Evolutionary conservation across 805 yeast species (phyloP), one percentile per base, ranked within the genome.

Genomic region (Candida germanica): DNA sequence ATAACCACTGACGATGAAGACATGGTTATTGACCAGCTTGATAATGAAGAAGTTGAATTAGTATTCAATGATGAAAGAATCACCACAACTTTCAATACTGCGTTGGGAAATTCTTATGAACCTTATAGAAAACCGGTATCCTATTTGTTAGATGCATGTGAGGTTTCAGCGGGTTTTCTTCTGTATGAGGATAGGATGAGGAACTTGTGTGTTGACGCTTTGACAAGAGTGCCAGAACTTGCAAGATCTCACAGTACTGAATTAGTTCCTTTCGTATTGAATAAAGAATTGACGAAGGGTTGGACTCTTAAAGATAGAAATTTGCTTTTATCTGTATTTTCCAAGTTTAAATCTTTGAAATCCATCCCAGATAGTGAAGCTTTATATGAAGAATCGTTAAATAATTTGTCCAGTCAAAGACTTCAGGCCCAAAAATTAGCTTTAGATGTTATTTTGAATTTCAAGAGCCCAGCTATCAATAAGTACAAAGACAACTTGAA

Each of bases 401-500:
- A 63, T 16, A 64, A 83, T 30, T 59, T 93, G 27, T 74, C 86
- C 5, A 79, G 81, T 53, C 75, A 79, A 48, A 73, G 69, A 30
- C 53, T 73, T 1, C 77, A 74, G 6, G 69, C 82, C 1, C 97
- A 91, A 59, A 79, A 77, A 43, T 57, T 78, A 21, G 93, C 96
- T 0, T 65, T 93, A 31, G 73, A 76, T 30, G 81, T 83, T 26
- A 51, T 93, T 4, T 58, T 87, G 24, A 77, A 83, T 26, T 83
- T 75, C 68, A 79, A 80, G 45, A 67, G 73, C 31, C 70, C 74
- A 1, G 66, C 66, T 3, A 59, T 87, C 22, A 72, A 71, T 35
- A 83, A 81, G 53, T 91, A 87, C 53, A 69, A 72, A 38, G 95
- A 83, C 42, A 81, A 82, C 47, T 63, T 93, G 48, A 72, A 63